phyloP scores from a whole-genome alignment of 2,329 filamentous ascomycete species.

The Aspergillaceae sp. region DNA sequence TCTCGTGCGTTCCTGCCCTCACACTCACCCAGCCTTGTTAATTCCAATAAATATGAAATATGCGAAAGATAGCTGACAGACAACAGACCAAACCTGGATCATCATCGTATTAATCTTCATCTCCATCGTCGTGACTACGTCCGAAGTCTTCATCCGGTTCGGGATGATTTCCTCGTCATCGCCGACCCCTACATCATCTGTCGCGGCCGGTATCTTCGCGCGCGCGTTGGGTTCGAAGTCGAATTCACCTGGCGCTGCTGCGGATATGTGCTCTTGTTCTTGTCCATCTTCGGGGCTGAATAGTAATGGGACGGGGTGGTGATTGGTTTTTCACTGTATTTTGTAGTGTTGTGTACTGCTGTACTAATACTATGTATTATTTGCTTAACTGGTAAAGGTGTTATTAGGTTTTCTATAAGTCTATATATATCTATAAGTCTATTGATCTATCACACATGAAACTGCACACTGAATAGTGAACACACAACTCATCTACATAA shows the following conservation, averaged over 20 bases:
- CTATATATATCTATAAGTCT: background rate
- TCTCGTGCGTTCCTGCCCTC: slow-evolving; percentile 45
- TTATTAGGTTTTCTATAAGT: background rate
- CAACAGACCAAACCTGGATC: slow-evolving; percentile 79
- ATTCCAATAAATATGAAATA: background rate
- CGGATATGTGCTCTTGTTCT: background rate
- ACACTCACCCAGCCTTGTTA: too few species aligned
- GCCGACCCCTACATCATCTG: slow-evolving; percentile 1
- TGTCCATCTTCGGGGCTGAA: background rate
- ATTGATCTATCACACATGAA: too few species aligned
- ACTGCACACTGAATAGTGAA: too few species aligned
- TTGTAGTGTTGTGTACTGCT: background rate
- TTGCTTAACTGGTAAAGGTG: too few species aligned
- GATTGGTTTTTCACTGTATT: background rate
- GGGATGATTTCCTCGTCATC: slow-evolving; percentile 49
- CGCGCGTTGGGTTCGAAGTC: slow-evolving; percentile 4
- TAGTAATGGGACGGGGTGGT: background rate
- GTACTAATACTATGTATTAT: background rate
- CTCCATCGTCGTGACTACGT: slow-evolving; percentile 82
- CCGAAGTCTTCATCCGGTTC: slow-evolving; percentile 82
- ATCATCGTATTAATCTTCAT: slow-evolving; percentile 89
- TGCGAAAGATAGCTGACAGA: background rate
- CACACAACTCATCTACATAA: slow-evolving; percentile 3
- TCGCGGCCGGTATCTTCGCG: slow-evolving; percentile 10
- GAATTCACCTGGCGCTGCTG: background rate